Evolutionary conservation across 768 basidiomycete species (phyloP).

Genomic region (Russula abietina): DNA sequence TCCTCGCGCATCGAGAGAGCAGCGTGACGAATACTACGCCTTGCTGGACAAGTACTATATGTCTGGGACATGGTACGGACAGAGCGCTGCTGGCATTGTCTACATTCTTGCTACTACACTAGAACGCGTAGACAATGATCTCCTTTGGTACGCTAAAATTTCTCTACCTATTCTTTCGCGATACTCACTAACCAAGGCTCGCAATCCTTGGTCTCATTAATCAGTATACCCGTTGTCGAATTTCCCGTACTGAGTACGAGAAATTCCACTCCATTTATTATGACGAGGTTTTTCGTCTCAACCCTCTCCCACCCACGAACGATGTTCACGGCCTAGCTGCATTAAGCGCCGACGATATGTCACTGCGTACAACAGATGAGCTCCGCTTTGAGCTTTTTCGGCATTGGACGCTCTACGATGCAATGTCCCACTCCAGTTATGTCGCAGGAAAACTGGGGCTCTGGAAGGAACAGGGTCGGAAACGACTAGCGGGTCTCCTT

Average conservation of each 20-base stretch:
- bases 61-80: constrained; percentile 80
- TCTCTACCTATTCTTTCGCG: neutral
- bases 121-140: constrained; percentile 88
- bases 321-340: constrained; percentile 44
- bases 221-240: constrained; percentile 84
- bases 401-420: constrained; percentile 97
- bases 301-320: constrained; percentile 48
- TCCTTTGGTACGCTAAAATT: constrained; percentile 64
- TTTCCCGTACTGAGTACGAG: constrained; percentile 84
- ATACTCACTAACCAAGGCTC: constrained; percentile 47
- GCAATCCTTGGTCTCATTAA: constrained; percentile 90
- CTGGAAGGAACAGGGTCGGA: constrained; percentile 92
- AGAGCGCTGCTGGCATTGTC: constrained; percentile 82
- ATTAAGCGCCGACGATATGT: constrained; percentile 74
- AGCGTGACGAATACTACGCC: constrained; percentile 56
- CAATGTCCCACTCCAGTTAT: constrained; percentile 97
- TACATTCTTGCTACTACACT: constrained; percentile 88
- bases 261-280: constrained; percentile 70
- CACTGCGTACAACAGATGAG: constrained; percentile 80
- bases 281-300: constrained; percentile 91
- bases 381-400: constrained; percentile 90
- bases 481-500: constrained; percentile 80
- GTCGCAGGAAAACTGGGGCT: constrained; percentile 92
- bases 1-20: constrained; percentile 59
- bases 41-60: constrained; percentile 77